A percentile compares a stretch with the other conserved stretches of the same genome.
Evolutionary conservation across 352 stramenopile species (phyloP).

Genomic region (Globisporangium cederbergense): DNA sequence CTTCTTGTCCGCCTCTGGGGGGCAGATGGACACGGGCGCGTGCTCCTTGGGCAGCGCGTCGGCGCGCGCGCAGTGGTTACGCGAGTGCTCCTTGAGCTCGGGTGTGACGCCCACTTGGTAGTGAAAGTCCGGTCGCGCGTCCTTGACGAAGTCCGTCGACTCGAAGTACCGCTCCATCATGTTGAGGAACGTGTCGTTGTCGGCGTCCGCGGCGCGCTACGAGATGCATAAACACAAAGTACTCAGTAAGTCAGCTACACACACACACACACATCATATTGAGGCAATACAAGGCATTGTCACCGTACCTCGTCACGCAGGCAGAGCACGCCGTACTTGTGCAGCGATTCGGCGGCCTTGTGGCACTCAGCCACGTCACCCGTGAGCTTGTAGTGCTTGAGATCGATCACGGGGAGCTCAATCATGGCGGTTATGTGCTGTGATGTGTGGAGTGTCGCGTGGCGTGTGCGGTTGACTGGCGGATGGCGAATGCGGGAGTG

Average conservation of each 20-base stretch:
- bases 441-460: background rate
- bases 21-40: conserved; percentile 79
- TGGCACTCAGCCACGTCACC: conserved; percentile 65
- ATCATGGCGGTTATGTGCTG: conserved; percentile 35
- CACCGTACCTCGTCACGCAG: conserved; percentile 59
- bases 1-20: conserved; percentile 90
- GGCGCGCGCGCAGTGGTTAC: conserved; percentile 79
- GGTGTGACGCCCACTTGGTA: conserved; percentile 91
- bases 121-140: conserved; percentile 85
- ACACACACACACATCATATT: background rate
- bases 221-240: background rate
- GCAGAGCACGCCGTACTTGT: conserved; percentile 85
- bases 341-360: conserved; percentile 75
- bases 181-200: conserved; percentile 87
- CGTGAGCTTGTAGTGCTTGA: conserved; percentile 74
- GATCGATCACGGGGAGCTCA: conserved; percentile 79
- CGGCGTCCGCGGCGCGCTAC: conserved; percentile 57
- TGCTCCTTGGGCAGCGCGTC: conserved; percentile 51
- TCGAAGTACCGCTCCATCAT: conserved; percentile 94
- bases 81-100: conserved; percentile 78
- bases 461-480: conserved; percentile 6
- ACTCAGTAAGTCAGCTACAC: background rate
- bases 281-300: background rate
- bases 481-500: conserved; percentile 15
- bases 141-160: conserved; percentile 79